A percentile compares a stretch with the other conserved stretches of the same genome.
phyloP scores from a whole-genome alignment of 129 eudicot genomes.

The Arctium lappa region DNA sequence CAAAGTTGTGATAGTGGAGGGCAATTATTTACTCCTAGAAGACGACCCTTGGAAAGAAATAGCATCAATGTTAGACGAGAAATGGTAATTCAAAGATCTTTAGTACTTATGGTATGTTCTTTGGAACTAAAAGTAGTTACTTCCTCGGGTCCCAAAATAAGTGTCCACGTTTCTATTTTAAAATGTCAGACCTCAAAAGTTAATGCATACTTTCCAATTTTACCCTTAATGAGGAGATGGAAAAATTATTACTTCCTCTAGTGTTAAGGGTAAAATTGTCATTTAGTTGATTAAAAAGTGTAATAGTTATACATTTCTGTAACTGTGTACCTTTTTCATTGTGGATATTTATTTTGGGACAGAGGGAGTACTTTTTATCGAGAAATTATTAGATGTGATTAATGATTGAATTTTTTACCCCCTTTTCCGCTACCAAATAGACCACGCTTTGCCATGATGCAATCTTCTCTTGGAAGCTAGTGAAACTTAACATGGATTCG shows the following conservation, averaged over 20 bases:
- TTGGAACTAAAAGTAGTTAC: neutral
- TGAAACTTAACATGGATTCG: neutral
- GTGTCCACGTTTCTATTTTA: neutral
- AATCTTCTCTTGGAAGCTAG: neutral
- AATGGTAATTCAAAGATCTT: slow-evolving; percentile 55
- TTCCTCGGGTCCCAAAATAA: neutral
- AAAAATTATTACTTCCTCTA: neutral
- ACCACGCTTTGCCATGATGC: neutral
- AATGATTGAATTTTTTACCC: neutral
- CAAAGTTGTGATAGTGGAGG: slow-evolving; percentile 94
- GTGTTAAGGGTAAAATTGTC: neutral
- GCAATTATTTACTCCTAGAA: slow-evolving; percentile 82
- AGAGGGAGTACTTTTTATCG: neutral
- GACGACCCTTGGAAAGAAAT: slow-evolving; percentile 82
- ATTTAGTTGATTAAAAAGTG: neutral
- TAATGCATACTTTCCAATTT: neutral
- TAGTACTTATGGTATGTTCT: neutral
- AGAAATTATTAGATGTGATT: neutral
- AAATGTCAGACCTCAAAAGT: neutral
- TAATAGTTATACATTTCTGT: neutral
- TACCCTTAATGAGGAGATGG: neutral
- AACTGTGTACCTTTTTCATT: neutral
- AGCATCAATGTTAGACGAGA: slow-evolving; percentile 73
- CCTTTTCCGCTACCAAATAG: neutral
- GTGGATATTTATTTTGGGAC: neutral